Evolutionary conservation across 768 basidiomycete species (phyloP).

Genomic region (Dacryopinax spathularia): DNA sequence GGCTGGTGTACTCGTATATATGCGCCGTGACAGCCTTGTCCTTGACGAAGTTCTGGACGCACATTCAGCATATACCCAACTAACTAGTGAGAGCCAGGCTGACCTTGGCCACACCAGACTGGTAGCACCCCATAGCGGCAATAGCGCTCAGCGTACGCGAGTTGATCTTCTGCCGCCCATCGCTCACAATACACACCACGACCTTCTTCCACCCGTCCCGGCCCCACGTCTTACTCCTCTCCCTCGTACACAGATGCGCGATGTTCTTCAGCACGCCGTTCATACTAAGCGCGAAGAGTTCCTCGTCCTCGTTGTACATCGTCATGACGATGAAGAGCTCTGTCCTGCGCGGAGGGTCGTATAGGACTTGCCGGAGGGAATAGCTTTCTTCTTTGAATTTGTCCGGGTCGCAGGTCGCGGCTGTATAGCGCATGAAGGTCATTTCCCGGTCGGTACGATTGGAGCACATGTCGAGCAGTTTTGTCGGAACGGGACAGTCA

Average conservation of each 20-base stretch:
- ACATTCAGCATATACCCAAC: slow-evolving; percentile 12
- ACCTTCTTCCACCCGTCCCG: slow-evolving; percentile 98
- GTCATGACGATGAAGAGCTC: slow-evolving; percentile 97
- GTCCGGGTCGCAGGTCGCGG: slow-evolving; percentile 92
- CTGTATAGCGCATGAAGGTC: slow-evolving; percentile 91
- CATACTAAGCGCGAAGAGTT: slow-evolving; percentile 84
- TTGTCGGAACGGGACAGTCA: slow-evolving; percentile 81
- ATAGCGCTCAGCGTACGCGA: slow-evolving; percentile 69
- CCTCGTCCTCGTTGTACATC: slow-evolving; percentile 88
- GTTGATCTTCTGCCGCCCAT: slow-evolving; percentile 76
- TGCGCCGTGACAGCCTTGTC: slow-evolving; percentile 74
- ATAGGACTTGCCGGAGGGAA: slow-evolving; percentile 78
- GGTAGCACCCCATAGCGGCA: slow-evolving; percentile 87
- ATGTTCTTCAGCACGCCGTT: slow-evolving; percentile 93
- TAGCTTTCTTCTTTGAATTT: slow-evolving; percentile 72
- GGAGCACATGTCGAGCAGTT: slow-evolving; percentile 71
- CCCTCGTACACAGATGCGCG: slow-evolving; percentile 71
- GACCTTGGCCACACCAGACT: slow-evolving; percentile 82
- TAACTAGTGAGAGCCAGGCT: slow-evolving; percentile 13
- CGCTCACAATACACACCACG: slow-evolving; percentile 81
- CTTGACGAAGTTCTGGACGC: slow-evolving; percentile 52
- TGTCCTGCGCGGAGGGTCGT: slow-evolving; percentile 78
- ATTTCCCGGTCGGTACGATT: slow-evolving; percentile 73
- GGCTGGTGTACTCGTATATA: slow-evolving; percentile 88
- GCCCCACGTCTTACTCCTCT: slow-evolving; percentile 87